A percentile compares a stretch with the other conserved stretches of the same genome.
Evolutionary conservation across 768 basidiomycete genomes (phyloP).

Genomic region (Clitopilus passeckerianus): DNA sequence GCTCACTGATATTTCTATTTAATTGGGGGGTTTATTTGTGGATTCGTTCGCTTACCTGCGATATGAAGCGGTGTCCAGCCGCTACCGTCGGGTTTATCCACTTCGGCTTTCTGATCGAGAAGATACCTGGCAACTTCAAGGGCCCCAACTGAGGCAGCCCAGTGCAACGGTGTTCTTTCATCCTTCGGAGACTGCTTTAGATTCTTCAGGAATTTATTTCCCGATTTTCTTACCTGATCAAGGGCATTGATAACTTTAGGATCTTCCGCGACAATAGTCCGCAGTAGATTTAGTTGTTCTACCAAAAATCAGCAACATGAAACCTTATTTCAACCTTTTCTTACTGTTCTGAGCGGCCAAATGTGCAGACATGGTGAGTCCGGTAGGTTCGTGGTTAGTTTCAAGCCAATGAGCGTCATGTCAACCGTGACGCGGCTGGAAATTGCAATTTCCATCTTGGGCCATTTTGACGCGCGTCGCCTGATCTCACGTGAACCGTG

Average conservation of each 20-base stretch:
- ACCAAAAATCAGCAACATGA: conserved; percentile 3
- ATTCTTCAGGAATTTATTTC: background rate
- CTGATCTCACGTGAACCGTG: conserved; percentile 16
- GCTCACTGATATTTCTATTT: conserved; percentile 48
- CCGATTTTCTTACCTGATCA: conserved; percentile 46
- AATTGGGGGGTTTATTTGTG: conserved; percentile 11
- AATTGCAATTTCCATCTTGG: conserved; percentile 26
- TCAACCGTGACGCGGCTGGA: conserved; percentile 1
- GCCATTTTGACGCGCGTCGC: background rate
- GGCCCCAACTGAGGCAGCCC: conserved; percentile 75
- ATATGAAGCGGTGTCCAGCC: conserved; percentile 83
- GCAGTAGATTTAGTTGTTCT: conserved; percentile 74
- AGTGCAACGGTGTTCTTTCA: conserved; percentile 77
- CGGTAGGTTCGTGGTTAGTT: background rate
- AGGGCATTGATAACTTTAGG: conserved; percentile 53
- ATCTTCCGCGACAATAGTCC: conserved; percentile 59
- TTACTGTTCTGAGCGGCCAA: conserved; percentile 67
- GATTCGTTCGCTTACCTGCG: conserved; percentile 42
- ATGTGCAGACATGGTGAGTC: conserved; percentile 43
- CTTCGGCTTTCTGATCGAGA: conserved; percentile 64
- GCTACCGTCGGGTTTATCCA: conserved; percentile 58
- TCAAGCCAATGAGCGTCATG: background rate
- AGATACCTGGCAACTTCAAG: conserved; percentile 64
- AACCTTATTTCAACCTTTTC: conserved; percentile 6
- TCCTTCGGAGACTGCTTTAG: conserved; percentile 33